These are phyloP conservation scores for Penicillium psychrosexuale DNA, from an alignment of 2,329 filamentous ascomycete genomes.

Conservation along the genomic window DNA sequence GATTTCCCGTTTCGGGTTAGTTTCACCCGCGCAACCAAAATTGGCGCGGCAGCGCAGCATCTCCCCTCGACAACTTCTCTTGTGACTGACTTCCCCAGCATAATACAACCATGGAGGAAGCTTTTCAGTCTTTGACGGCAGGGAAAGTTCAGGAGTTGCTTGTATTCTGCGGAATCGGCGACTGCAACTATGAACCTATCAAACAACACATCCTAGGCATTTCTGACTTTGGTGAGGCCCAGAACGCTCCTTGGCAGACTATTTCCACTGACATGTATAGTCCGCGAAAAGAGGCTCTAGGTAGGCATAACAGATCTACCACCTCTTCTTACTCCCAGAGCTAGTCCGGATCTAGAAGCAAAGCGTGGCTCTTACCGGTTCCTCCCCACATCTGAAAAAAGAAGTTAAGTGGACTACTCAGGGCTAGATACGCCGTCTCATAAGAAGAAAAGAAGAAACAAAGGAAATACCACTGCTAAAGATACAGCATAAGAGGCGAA, in stretches of 20 bases:
- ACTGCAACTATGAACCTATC: too few species aligned
- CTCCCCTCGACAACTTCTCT: too few species aligned
- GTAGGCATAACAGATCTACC: conserved; percentile 9
- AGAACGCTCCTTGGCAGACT: neutral
- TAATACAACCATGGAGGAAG: too few species aligned
- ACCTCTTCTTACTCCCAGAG: conserved; percentile 5
- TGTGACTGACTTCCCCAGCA: too few species aligned
- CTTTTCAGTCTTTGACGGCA: too few species aligned
- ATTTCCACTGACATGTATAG: conserved; percentile 1
- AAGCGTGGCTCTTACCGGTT: conserved; percentile 9
- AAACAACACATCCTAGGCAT: too few species aligned
- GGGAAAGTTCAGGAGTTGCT: too few species aligned
- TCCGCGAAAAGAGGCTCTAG: conserved; percentile 1
- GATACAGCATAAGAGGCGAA: neutral
- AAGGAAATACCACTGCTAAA: neutral
- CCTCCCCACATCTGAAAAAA: conserved; percentile 1
- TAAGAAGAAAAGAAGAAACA: neutral
- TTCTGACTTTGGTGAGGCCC: too few species aligned
- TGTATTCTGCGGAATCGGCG: too few species aligned
- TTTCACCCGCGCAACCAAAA: too few species aligned
- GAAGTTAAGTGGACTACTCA: neutral
- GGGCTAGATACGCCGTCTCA: neutral
- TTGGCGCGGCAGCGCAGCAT: too few species aligned
- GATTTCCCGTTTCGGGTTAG: too few species aligned
- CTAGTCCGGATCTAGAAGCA: conserved; percentile 5